Evolutionary conservation across 75 land plant species (phyloP).

Genomic region (Gnetum montanum): DNA sequence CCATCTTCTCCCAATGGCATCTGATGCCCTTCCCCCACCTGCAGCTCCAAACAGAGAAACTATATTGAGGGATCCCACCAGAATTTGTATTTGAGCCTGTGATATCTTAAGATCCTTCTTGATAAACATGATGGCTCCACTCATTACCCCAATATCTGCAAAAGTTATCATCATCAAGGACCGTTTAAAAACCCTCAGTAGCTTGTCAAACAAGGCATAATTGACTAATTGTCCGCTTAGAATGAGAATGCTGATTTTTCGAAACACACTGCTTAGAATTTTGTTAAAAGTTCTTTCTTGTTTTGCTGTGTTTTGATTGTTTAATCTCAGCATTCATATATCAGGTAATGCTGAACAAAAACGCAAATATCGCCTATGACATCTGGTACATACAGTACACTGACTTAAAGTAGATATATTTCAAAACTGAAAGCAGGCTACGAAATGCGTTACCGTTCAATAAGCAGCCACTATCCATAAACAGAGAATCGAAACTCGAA

Average conservation of each 20-base stretch:
- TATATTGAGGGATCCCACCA: constrained; percentile 69
- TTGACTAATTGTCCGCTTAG: neutral
- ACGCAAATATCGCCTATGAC: too few species aligned
- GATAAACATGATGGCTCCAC: constrained; percentile 67
- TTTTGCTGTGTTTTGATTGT: neutral
- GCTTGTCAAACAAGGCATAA: neutral
- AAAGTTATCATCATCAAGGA: neutral
- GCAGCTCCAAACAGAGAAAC: constrained; percentile 69
- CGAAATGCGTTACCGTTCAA: too few species aligned
- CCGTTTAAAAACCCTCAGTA: neutral
- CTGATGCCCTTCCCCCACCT: constrained; percentile 61
- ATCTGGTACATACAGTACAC: too few species aligned
- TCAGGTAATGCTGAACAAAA: too few species aligned
- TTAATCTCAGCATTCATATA: neutral
- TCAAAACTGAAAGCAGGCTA: too few species aligned
- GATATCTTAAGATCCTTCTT: constrained; percentile 55
- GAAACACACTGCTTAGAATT: neutral
- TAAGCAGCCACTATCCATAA: too few species aligned
- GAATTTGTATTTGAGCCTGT: constrained; percentile 67
- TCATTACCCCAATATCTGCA: constrained; percentile 75
- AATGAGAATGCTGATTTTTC: neutral
- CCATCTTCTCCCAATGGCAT: constrained; percentile 78
- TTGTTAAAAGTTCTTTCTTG: neutral
- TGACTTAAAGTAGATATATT: too few species aligned
- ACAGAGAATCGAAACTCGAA: too few species aligned